A percentile compares a stretch with the other conserved stretches of the same genome.
These are phyloP conservation scores for Xylona heveae DNA, from an alignment of 495 filamentous ascomycete species.

Conservation along the genomic window DNA sequence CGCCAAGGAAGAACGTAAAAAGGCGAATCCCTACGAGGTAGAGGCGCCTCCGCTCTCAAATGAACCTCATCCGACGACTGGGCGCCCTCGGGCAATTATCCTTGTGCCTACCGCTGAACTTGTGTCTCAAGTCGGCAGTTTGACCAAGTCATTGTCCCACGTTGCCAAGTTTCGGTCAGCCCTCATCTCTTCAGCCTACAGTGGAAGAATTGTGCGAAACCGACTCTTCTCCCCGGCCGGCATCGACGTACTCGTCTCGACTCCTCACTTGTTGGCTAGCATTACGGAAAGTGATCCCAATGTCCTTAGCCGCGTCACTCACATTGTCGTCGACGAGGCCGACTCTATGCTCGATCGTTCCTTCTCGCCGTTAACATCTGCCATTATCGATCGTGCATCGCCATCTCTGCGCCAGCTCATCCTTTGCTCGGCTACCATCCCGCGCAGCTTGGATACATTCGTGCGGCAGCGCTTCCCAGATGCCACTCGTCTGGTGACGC, in stretches of 20 bases:
- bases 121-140: conserved; percentile 61
- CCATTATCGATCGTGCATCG: conserved; percentile 53
- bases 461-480: conserved; percentile 64
- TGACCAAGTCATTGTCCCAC: conserved; percentile 67
- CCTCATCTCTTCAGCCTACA: conserved; percentile 54
- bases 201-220: conserved; percentile 60
- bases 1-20: conserved; percentile 24
- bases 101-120: conserved; percentile 88
- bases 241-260: conserved; percentile 71
- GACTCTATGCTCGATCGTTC: conserved; percentile 88
- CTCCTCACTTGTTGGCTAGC: conserved; percentile 69
- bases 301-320: conserved; percentile 64
- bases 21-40: conserved; percentile 24
- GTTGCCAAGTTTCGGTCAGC: conserved; percentile 62
- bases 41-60: conserved; percentile 35
- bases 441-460: conserved; percentile 62
- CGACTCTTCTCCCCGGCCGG: conserved; percentile 62
- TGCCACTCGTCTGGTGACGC: conserved; percentile 68
- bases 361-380: conserved; percentile 62
- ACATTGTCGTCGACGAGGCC: conserved; percentile 84
- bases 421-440: conserved; percentile 92
- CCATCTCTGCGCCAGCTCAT: conserved; percentile 75
- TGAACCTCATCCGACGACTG: conserved; percentile 46
- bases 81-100: conserved; percentile 63
- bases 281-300: conserved; percentile 76